Base-by-base conservation (phyloP, 1,284 basidiomycete species). In the Ganoderma multipileum region DNA sequence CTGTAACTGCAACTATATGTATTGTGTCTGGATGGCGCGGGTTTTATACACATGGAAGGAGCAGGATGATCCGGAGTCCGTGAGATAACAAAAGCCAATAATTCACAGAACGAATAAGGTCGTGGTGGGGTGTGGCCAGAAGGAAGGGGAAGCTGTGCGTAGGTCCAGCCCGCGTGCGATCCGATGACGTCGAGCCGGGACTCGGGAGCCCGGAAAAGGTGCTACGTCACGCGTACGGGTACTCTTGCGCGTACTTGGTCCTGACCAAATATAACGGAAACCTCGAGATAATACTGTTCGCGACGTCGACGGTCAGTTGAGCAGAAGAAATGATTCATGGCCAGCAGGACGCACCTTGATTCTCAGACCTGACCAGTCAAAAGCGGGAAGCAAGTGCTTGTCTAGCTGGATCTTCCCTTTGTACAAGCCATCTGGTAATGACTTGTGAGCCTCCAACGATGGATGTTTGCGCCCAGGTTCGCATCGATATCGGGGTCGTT, bases 241-340 rank as follows among this genome's bases (percentile, higher is more conserved):
- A 92, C 80, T 38, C 87, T 84, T 38, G 86, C 88, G 65, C 87
- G 84, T 61, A 88, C 77, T 66, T 87, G 85, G 73, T 91, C 89
- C 71, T 87, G 86, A 26, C 87, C 87, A 54, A 89, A 81, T 55
- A 89, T 77, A 50, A 92, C 89, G 57, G 89, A 89, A 36, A 91
- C 83, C 67, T 91, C 89, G 57, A 91, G 78, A 76, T 89, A 91
- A 80, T 92, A 92, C 90, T 92, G 72, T 23, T 63, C 26, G n/a
- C 55, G 61, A 68, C 33, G n/a, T 57, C 11, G 23, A 26, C 18
- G 4, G 52, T 47, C 44, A 63, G n/a, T 8, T 50, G 8, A 39
- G 20, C 9, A 44, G 66, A 38, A 71, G 67, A 28, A 38, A 23
- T n/a, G 28, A 12, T 26, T 60, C 18, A 60, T 1, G 41, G 59